A percentile compares a stretch with the other conserved stretches of the same genome.
These are phyloP conservation scores for Davidsoniella virescens DNA, from an alignment of 2,329 filamentous ascomycete genomes.

Conservation along the genomic window DNA sequence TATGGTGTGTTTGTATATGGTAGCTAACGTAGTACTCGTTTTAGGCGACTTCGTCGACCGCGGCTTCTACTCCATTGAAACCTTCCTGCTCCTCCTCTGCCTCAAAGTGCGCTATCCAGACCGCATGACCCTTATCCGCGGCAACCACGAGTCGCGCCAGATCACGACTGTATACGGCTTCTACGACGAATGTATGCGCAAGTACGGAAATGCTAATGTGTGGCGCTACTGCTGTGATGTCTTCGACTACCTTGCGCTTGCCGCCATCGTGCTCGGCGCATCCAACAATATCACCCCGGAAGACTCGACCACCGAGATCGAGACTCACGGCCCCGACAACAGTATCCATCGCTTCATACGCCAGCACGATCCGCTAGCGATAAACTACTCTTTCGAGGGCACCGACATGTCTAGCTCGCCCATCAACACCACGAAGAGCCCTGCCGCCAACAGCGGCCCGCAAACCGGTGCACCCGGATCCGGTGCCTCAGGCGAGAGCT, in stretches of 20 bases:
- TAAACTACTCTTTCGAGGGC: slow-evolving; percentile 37
- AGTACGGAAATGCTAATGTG: slow-evolving; percentile 92
- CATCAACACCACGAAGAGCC: slow-evolving; percentile 12
- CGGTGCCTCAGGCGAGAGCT: slow-evolving; percentile 55
- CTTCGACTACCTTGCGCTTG: slow-evolving; percentile 89
- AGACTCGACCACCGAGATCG: slow-evolving; percentile 72
- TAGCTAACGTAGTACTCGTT: background rate
- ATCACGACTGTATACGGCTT: slow-evolving; percentile 97
- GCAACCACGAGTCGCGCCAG: slow-evolving; percentile 90
- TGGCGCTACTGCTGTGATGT: slow-evolving; percentile 97
- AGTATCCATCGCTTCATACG: slow-evolving; percentile 24
- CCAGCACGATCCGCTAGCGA: background rate
- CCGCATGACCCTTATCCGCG: slow-evolving; percentile 87
- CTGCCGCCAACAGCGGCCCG: background rate
- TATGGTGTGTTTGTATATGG: background rate
- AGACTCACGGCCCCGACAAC: slow-evolving; percentile 75
- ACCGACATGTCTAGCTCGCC: slow-evolving; percentile 5
- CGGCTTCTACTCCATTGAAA: slow-evolving; percentile 94
- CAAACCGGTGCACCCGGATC: slow-evolving; percentile 59
- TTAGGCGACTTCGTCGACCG: slow-evolving; percentile 91
- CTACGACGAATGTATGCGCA: slow-evolving; percentile 91
- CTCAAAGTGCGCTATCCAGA: slow-evolving; percentile 96
- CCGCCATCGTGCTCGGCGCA: slow-evolving; percentile 81
- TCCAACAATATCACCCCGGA: slow-evolving; percentile 42
- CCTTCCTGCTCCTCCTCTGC: slow-evolving; percentile 85